Percentiles rank a stretch among this genome's conserved stretches.
Evolutionary conservation across 768 basidiomycete genomes (phyloP).

Genomic region (Leccinum uliginosum): DNA sequence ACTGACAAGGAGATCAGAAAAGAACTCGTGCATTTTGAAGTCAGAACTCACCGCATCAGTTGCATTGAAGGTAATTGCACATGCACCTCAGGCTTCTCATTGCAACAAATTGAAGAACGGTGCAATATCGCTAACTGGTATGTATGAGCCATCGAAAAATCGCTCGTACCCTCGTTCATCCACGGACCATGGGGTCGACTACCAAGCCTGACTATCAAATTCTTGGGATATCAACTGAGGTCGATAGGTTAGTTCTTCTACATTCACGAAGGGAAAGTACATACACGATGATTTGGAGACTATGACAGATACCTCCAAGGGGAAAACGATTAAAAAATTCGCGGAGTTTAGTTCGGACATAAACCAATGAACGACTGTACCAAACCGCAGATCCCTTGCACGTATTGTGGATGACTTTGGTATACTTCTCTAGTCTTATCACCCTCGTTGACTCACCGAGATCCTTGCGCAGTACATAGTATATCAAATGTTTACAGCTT

Average conservation of each 20-base stretch:
- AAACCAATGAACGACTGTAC: neutral
- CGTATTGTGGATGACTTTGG: neutral
- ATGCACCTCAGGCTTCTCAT: neutral
- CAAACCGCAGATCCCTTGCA: neutral
- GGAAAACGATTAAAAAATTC: neutral
- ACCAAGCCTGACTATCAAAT: neutral
- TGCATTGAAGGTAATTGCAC: conserved; percentile 43
- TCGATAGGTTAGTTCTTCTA: neutral
- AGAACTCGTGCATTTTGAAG: neutral
- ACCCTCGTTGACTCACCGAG: neutral
- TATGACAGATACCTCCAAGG: neutral
- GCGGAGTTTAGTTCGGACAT: neutral
- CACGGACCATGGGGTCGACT: neutral
- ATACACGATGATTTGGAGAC: neutral
- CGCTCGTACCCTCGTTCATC: neutral
- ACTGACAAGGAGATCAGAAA: conserved; percentile 36
- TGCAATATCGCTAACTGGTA: conserved; percentile 17
- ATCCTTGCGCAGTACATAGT: neutral
- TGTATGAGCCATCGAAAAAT: neutral
- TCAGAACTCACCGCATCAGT: conserved; percentile 53
- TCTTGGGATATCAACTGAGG: neutral
- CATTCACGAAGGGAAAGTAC: neutral
- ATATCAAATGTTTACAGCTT: neutral
- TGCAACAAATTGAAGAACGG: neutral
- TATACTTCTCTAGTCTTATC: neutral